Conservation (phyloP, 371 early-diverging fungal species). For the Mucor ambiguus region DNA sequence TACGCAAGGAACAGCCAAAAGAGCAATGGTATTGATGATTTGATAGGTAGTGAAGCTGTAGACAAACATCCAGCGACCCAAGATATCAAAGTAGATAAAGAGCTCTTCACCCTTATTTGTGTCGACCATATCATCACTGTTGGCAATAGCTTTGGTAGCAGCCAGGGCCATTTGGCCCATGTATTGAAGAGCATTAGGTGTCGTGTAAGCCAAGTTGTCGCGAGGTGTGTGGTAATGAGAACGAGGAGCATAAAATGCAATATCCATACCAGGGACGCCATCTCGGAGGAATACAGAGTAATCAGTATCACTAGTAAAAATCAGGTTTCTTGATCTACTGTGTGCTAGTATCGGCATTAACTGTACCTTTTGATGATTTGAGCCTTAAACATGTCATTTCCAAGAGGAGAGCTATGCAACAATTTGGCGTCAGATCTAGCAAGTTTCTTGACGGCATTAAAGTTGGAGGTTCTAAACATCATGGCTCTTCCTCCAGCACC, state of each 20-base stretch:
- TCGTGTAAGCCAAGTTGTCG: conserved; percentile 57
- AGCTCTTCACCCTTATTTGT: conserved; percentile 27
- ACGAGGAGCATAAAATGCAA: conserved; percentile 72
- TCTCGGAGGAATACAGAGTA: conserved; percentile 61
- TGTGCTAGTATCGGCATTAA: not conserved
- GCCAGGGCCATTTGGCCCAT: conserved; percentile 64
- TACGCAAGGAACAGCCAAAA: conserved; percentile 37
- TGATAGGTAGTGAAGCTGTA: conserved; percentile 48
- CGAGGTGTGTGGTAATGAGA: conserved; percentile 73
- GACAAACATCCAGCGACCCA: conserved; percentile 53
- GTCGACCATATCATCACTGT: conserved; percentile 38
- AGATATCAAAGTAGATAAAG: conserved; percentile 56
- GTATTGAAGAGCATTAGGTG: conserved; percentile 53
- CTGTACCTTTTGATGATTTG: conserved; percentile 63
- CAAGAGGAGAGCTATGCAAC: conserved; percentile 55
- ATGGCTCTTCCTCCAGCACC: conserved; percentile 81
- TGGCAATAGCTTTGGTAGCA: conserved; percentile 42
- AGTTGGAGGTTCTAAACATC: conserved; percentile 68
- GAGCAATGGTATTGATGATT: conserved; percentile 39
- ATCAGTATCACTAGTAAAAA: conserved; percentile 63
- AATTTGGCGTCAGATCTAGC: conserved; percentile 29
- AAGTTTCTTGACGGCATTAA: conserved; percentile 46
- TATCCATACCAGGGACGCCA: conserved; percentile 73
- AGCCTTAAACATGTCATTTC: conserved; percentile 69
- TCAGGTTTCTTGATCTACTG: not conserved